phyloP scores from a whole-genome alignment of 257 asterid species.

The Lithospermum erythrorhizon region DNA sequence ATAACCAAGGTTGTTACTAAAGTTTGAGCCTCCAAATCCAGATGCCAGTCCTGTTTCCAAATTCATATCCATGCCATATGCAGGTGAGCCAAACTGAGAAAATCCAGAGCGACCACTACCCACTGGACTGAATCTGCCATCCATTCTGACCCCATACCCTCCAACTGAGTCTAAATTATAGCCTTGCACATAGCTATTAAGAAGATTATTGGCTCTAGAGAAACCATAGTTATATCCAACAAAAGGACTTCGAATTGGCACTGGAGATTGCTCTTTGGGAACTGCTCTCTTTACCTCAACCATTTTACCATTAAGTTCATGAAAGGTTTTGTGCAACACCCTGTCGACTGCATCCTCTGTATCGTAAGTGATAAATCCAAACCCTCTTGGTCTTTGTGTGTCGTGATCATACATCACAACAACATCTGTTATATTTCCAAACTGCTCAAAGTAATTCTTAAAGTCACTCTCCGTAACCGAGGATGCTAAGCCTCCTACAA shows the following conservation, averaged over 20 bases:
- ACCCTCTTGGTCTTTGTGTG: constrained; percentile 81
- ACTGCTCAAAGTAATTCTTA: constrained; percentile 61
- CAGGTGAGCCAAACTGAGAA: constrained; percentile 39
- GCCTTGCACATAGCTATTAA: constrained; percentile 41
- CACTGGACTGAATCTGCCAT: constrained; percentile 54
- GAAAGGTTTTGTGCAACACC: constrained; percentile 64
- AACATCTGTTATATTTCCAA: constrained; percentile 60
- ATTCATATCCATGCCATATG: constrained; percentile 56
- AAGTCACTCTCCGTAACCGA: constrained; percentile 69
- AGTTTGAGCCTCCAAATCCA: constrained; percentile 48
- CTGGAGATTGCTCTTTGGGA: constrained; percentile 66
- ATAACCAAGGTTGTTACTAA: constrained; percentile 47
- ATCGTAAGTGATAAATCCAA: constrained; percentile 69
- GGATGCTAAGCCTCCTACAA: constrained; percentile 86
- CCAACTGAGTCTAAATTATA: constrained; percentile 50
- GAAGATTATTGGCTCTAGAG: constrained; percentile 43
- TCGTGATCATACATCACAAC: constrained; percentile 84
- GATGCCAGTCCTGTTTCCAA: constrained; percentile 53
- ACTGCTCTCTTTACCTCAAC: constrained; percentile 83
- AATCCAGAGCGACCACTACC: constrained; percentile 47
- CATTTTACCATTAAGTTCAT: constrained; percentile 71
- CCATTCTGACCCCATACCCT: constrained; percentile 55
- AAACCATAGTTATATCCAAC: constrained; percentile 38
- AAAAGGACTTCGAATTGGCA: constrained; percentile 42
- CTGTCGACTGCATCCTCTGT: constrained; percentile 74